Evolutionary conservation across 345 rosid genomes (phyloP).

Genomic region (Lepidium sativum): DNA sequence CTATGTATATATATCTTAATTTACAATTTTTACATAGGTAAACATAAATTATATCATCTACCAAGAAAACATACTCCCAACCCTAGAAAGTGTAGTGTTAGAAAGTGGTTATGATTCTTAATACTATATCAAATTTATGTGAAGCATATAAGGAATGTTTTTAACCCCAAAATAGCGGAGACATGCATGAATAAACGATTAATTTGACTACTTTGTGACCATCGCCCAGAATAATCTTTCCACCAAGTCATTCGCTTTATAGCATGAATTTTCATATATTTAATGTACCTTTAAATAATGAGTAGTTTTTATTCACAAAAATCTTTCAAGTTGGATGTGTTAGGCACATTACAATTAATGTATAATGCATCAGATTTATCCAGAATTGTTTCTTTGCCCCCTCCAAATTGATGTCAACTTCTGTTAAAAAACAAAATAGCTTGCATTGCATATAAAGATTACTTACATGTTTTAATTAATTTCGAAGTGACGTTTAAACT

Average conservation of each 20-base stretch:
- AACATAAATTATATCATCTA: not conserved
- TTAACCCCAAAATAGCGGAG: constrained; percentile 28
- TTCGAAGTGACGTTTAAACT: not conserved
- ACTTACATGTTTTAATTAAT: not conserved
- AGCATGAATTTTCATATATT: constrained; percentile 11
- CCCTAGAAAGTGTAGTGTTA: constrained; percentile 21
- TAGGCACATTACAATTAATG: constrained; percentile 19
- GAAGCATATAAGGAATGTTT: constrained; percentile 27
- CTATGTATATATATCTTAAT: not conserved
- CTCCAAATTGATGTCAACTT: not conserved
- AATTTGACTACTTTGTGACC: constrained; percentile 22
- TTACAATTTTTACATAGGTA: not conserved
- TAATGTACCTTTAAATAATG: not conserved
- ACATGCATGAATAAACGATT: constrained; percentile 19
- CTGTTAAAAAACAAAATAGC: no score
- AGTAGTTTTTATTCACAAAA: not conserved
- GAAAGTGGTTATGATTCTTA: constrained; percentile 22
- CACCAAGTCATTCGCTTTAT: constrained; percentile 6
- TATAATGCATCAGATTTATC: constrained; percentile 12
- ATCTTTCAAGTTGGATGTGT: constrained; percentile 21
- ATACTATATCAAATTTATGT: constrained; percentile 23
- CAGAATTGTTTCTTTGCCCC: constrained; percentile 8
- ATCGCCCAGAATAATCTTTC: constrained; percentile 21
- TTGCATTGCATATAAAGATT: not conserved
- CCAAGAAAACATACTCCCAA: constrained; percentile 22